Conservation (phyloP, 805 yeast species). For the Candida maesae region DNA sequence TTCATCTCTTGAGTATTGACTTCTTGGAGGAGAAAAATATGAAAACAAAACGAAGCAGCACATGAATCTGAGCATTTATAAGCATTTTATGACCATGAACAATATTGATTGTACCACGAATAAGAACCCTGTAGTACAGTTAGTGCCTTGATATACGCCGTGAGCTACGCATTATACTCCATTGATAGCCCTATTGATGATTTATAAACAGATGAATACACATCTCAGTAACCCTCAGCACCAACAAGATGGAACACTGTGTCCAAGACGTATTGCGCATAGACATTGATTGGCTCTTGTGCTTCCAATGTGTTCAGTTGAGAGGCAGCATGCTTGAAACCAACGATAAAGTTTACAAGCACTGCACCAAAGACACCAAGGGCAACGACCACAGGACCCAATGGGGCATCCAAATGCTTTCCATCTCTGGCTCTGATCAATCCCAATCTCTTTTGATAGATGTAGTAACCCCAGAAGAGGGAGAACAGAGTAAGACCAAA, state of each 20-base stretch:
- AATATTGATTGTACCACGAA: too few relatives aligned
- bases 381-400: conserved; percentile 85
- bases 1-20: neutral
- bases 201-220: too few relatives aligned
- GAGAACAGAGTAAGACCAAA: conserved; percentile 79
- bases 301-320: conserved; percentile 14
- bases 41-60: too few relatives aligned
- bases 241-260: conserved; percentile 32
- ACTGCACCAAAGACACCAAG: conserved; percentile 63
- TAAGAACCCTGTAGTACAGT: too few relatives aligned
- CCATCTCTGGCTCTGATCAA: conserved; percentile 81
- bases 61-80: too few relatives aligned
- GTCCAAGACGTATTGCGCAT: conserved; percentile 29
- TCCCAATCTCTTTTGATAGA: conserved; percentile 65
- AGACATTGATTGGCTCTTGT: conserved; percentile 19
- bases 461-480: conserved; percentile 85
- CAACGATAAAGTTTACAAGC: conserved; percentile 66
- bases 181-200: too few relatives aligned
- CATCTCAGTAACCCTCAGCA: conserved; percentile 19
- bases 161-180: too few relatives aligned
- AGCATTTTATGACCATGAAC: too few relatives aligned
- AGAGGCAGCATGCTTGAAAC: conserved; percentile 42
- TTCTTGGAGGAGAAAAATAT: too few relatives aligned
- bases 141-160: too few relatives aligned
- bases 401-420: conserved; percentile 80